A percentile compares a stretch with the other conserved stretches of the same genome.
phyloP scores from a whole-genome alignment of 805 yeast species.

The Starmerella floricola region DNA sequence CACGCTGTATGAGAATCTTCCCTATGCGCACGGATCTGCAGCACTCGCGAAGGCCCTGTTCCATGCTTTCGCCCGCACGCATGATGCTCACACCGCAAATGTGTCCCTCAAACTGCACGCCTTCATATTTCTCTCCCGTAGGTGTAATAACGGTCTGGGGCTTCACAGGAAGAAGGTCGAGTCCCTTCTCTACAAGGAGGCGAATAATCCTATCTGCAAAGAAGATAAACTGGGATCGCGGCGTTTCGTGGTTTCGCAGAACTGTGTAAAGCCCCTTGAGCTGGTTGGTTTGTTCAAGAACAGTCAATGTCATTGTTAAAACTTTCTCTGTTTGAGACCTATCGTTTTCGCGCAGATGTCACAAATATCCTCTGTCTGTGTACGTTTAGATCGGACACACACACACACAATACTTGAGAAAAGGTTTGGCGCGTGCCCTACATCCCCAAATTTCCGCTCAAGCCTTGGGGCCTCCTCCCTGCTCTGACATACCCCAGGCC shows the following conservation, averaged over 20 bases:
- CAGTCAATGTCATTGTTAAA: constrained; percentile 14
- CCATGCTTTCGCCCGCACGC: constrained; percentile 99
- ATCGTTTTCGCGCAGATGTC: too few relatives aligned
- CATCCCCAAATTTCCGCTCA: too few relatives aligned
- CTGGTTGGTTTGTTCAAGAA: constrained; percentile 83
- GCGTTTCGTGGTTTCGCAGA: constrained; percentile 69
- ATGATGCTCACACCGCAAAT: constrained; percentile 97
- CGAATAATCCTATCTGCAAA: constrained; percentile 92
- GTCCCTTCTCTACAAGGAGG: constrained; percentile 85
- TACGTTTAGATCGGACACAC: too few relatives aligned
- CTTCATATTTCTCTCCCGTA: constrained; percentile 56
- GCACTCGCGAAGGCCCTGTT: constrained; percentile 94
- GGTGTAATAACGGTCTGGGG: constrained; percentile 59
- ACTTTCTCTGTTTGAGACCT: too few relatives aligned
- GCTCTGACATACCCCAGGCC: too few relatives aligned
- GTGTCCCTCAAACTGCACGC: constrained; percentile 75
- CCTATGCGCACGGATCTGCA: constrained; percentile 94
- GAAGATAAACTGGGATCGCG: constrained; percentile 86
- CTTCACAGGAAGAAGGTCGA: constrained; percentile 86
- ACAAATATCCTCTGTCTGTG: too few relatives aligned
- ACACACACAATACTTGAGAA: too few relatives aligned
- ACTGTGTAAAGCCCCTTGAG: constrained; percentile 76
- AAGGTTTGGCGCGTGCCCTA: too few relatives aligned
- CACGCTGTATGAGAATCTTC: constrained; percentile 91
- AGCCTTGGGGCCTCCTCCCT: too few relatives aligned